Conservation (phyloP, 2,329 filamentous ascomycete genomes). For the Colletotrichum godetiae region DNA sequence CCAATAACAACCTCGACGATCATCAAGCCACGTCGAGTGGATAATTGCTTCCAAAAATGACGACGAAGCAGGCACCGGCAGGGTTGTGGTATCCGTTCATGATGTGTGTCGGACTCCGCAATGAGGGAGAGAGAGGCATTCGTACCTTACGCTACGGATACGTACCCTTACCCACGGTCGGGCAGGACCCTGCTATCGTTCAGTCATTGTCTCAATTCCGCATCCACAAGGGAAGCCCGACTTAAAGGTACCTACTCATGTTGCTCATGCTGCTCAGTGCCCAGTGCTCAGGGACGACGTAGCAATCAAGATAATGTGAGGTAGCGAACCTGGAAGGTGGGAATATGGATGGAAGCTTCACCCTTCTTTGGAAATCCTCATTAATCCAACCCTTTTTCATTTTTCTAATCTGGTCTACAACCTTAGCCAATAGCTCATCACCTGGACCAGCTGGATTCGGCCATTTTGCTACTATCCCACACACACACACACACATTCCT, state of each 20-base stretch:
- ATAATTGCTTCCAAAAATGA: not conserved
- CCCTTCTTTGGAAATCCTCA: not conserved
- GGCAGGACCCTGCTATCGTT: constrained; percentile 3
- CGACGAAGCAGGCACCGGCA: not conserved
- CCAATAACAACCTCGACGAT: not conserved
- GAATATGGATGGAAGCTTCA: not conserved
- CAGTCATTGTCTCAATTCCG: not conserved
- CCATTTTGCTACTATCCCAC: not conserved
- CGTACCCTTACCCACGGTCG: not conserved
- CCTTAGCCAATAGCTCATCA: not conserved
- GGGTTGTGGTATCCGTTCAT: not conserved
- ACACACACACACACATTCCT: constrained; percentile 9
- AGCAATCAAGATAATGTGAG: constrained; percentile 7
- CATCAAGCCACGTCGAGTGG: not conserved
- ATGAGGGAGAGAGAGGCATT: not conserved
- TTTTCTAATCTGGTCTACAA: not conserved
- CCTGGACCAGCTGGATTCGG: not conserved
- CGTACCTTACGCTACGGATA: not conserved
- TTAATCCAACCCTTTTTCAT: not conserved
- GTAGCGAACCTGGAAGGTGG: not conserved
- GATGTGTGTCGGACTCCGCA: not conserved
- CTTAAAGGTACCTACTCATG: not conserved
- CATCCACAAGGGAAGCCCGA: not conserved
- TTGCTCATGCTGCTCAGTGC: too few relatives aligned
- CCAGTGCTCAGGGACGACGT: not conserved